Conservation (phyloP, 2,329 filamentous ascomycete genomes). For the Penicillium psychrosexuale region DNA sequence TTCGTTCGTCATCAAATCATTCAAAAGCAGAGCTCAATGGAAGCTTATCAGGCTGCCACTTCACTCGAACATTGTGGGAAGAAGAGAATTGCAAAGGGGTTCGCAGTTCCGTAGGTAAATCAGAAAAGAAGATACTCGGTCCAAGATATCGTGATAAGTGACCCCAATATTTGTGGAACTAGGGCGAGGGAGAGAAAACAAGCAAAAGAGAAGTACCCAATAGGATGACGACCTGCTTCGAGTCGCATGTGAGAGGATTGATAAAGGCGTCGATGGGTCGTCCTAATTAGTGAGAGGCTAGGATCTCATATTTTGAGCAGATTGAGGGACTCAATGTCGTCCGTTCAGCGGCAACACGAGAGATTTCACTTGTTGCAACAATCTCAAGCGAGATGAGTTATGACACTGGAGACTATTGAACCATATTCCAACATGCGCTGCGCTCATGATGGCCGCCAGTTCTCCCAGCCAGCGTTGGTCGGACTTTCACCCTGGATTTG, state of each 20-base stretch:
- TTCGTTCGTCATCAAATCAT: slow-evolving; percentile 21
- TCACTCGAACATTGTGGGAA: neutral
- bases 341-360: neutral
- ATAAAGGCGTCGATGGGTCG: neutral
- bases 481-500: slow-evolving; percentile 23
- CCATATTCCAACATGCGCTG: neutral
- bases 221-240: neutral
- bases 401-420: neutral
- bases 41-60: neutral
- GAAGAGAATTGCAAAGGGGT: neutral
- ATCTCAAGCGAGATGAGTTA: neutral
- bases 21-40: neutral
- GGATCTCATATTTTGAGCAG: neutral
- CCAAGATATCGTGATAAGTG: neutral
- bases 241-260: neutral
- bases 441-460: slow-evolving; percentile 25
- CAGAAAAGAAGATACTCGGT: neutral
- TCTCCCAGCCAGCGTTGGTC: slow-evolving; percentile 25
- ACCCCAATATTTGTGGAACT: neutral
- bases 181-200: no score
- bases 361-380: neutral
- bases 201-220: neutral
- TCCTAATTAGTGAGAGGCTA: neutral
- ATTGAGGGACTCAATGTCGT: neutral
- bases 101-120: neutral